A percentile compares a stretch with the other conserved stretches of the same genome.
phyloP scores from a whole-genome alignment of 2,329 filamentous ascomycete genomes.

The Colletotrichum lentis region DNA sequence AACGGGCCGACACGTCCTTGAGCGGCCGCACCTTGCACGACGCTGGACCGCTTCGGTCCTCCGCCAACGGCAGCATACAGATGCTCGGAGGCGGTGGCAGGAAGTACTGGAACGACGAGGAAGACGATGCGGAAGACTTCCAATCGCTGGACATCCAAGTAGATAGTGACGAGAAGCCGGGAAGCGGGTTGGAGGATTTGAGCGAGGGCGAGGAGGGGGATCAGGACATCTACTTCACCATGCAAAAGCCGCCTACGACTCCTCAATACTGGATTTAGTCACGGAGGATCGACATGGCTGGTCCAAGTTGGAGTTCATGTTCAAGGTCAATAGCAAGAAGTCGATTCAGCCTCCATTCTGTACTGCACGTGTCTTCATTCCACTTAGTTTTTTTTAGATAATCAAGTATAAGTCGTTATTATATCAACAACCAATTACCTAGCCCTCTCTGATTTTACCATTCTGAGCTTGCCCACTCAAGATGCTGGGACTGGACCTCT shows the following conservation, averaged over 20 bases:
- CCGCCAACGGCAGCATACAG: slow-evolving; percentile 7
- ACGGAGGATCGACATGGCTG: too few species aligned
- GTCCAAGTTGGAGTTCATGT: too few species aligned
- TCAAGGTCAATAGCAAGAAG: background rate
- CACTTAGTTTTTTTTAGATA: too few species aligned
- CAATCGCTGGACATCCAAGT: background rate
- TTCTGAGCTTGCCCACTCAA: background rate
- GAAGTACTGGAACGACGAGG: slow-evolving; percentile 29
- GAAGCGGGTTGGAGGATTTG: background rate
- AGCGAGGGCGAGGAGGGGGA: slow-evolving; percentile 1
- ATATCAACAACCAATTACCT: too few species aligned
- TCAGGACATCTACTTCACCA: slow-evolving; percentile 10
- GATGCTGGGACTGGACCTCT: background rate
- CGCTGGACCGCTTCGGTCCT: slow-evolving; percentile 13
- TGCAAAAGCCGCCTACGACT: slow-evolving; percentile 1
- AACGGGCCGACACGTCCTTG: background rate
- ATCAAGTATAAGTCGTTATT: background rate
- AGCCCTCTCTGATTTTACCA: background rate
- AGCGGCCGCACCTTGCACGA: background rate
- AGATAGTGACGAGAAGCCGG: background rate
- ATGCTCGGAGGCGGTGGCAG: background rate
- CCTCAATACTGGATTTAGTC: slow-evolving; percentile 27
- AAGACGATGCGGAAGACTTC: background rate
- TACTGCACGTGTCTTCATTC: background rate
- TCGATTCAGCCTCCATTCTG: background rate